Conservation (phyloP, 2,329 filamentous ascomycete genomes). For the Trichoderma harzianum region DNA sequence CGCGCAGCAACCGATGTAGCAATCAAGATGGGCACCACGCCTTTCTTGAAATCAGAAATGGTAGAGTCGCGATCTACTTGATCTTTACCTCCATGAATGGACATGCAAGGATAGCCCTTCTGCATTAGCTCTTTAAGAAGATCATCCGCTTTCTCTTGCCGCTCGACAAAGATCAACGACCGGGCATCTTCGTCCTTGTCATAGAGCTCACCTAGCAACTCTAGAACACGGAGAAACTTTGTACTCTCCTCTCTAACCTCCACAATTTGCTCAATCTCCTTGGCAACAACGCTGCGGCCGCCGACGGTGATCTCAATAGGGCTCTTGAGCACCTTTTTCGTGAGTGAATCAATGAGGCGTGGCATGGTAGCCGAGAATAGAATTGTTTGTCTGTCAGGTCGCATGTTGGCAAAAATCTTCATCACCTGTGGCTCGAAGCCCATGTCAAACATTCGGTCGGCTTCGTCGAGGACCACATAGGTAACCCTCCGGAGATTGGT, state of each 20-base stretch:
- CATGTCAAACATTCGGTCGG: conserved; percentile 99
- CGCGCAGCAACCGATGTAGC: conserved; percentile 94
- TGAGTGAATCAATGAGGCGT: conserved; percentile 83
- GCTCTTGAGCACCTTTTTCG: conserved; percentile 79
- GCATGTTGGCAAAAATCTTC: conserved; percentile 89
- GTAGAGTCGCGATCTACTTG: conserved; percentile 91
- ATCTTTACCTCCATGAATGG: conserved; percentile 90
- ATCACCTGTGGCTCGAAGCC: conserved; percentile 97
- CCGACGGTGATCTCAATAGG: conserved; percentile 92
- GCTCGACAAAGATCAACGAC: conserved; percentile 85
- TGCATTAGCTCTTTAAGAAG: conserved; percentile 73
- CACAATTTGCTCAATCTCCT: conserved; percentile 89
- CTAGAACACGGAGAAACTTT: conserved; percentile 81
- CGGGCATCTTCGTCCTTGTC: conserved; percentile 85
- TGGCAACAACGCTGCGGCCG: conserved; percentile 80
- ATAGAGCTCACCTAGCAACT: conserved; percentile 84
- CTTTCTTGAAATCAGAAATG: conserved; percentile 89
- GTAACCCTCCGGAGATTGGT: conserved; percentile 86
- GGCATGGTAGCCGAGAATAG: conserved; percentile 97
- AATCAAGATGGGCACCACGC: conserved; percentile 83
- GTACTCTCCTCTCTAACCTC: conserved; percentile 78
- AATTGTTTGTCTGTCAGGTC: conserved; percentile 89
- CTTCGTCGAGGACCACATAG: conserved; percentile 94
- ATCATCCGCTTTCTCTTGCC: conserved; percentile 85
- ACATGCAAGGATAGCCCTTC: conserved; percentile 87